Base-by-base conservation (phyloP, 2,329 filamentous ascomycete genomes). In the Zymoseptoria tritici region DNA sequence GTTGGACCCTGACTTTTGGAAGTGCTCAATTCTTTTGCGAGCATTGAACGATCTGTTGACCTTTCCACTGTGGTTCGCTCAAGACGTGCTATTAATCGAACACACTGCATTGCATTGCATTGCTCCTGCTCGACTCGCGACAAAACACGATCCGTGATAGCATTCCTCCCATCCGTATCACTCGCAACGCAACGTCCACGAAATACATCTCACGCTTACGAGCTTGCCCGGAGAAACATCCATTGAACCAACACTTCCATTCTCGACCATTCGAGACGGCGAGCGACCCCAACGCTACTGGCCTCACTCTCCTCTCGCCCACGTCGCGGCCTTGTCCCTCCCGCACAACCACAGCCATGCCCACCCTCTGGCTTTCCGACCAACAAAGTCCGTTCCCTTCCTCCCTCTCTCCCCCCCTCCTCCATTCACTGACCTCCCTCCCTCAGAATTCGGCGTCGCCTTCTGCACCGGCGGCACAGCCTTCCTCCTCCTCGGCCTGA, bases 391-490 rank as follows among this genome's bases (percentile, higher is more conserved):
- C 72, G 89, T 81, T 16, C 9, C 24, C 36, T 36, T 56, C 56
- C 50, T 31, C 36, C 9, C 52, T 24, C 54, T 9, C 11, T 29
- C 19, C 46, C 16, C 20, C 36, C 49, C 24, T 24, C 26, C 13
- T 11, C 22, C n/a, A 50, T 51, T 36, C 21, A 53, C 52, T 53
- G 13, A 52, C 16, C 36, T 22, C 21, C 11, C n/a, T 20, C 26
- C 20, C 54, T 68, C 71, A 97, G 94, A 99, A 78, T 89, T 97
- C 71, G 94, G 94, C 69, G 92, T 97, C 64, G 90, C 92, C 74
- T 99, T 99, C 81, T 97, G 94, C 83, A 94, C 91, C 72, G 93
- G 91, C 72, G 93, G 93, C 75, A 91, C 89, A 67, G 87, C 97
- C 80, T 99, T 99, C 81, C 85, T 99, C 59, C 84, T 97, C 73